Evolutionary conservation across 805 yeast genomes (phyloP).

Genomic region (Cyberlindnera mississippiensis): DNA sequence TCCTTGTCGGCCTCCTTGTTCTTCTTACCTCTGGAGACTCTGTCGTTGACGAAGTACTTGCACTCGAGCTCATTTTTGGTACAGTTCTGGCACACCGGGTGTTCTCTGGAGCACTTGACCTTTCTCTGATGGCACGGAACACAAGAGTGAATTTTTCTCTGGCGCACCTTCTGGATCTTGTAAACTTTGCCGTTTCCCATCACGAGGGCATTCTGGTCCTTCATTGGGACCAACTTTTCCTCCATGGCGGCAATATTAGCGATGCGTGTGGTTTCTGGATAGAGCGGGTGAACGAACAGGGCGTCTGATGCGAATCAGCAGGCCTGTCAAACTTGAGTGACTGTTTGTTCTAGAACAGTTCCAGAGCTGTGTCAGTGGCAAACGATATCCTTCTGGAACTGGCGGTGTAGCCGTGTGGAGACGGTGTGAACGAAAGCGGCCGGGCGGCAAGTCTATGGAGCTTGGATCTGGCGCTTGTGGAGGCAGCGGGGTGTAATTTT

Average conservation of each 20-base stretch:
- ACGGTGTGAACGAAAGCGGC: no score
- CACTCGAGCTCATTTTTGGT: constrained; percentile 44
- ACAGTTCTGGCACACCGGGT: constrained; percentile 51
- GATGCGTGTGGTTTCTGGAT: neutral
- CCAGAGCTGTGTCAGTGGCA: no score
- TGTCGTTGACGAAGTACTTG: constrained; percentile 53
- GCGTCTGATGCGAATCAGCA: no score
- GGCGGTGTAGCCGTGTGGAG: no score
- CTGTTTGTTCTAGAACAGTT: no score
- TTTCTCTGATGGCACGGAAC: constrained; percentile 56
- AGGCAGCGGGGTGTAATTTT: no score
- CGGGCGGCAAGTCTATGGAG: no score
- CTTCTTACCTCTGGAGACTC: constrained; percentile 38
- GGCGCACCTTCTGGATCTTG: constrained; percentile 59
- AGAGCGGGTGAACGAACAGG: neutral
- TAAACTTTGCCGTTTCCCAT: constrained; percentile 50
- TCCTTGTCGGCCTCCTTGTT: constrained; percentile 22
- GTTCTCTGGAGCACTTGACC: constrained; percentile 50
- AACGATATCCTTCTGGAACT: no score
- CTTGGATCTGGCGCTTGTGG: no score
- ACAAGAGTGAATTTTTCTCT: constrained; percentile 53
- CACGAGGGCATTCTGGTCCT: constrained; percentile 34
- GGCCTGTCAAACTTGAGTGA: no score
- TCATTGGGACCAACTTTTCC: constrained; percentile 28
- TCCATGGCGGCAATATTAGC: constrained; percentile 11